These are phyloP conservation scores for Ophiostoma himal-ulmi DNA, from an alignment of 2,329 filamentous ascomycete species.

Conservation along the genomic window DNA sequence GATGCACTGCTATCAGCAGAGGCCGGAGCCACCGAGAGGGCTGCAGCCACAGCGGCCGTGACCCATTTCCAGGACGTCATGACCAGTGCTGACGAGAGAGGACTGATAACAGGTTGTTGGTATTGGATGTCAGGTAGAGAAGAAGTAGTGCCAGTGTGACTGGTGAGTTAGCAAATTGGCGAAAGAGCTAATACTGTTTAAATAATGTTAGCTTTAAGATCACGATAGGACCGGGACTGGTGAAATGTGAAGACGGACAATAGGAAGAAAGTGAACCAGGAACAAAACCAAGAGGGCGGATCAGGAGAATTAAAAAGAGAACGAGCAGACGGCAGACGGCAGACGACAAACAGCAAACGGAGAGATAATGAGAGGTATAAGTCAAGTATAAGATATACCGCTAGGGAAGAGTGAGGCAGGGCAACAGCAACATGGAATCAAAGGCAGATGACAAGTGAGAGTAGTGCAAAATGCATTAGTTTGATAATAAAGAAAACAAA, in stretches of 20 bases:
- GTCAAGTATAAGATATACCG: background rate
- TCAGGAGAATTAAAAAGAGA: background rate
- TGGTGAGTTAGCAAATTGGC: background rate
- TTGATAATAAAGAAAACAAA: slow-evolving; percentile 4
- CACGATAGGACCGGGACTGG: background rate
- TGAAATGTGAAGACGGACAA: background rate
- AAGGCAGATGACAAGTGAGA: slow-evolving; percentile 17
- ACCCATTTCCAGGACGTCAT: slow-evolving; percentile 36
- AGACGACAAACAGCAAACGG: background rate
- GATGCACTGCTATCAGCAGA: slow-evolving; percentile 32
- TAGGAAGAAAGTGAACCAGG: background rate
- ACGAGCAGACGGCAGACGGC: background rate
- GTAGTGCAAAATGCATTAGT: slow-evolving; percentile 15
- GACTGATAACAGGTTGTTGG: background rate
- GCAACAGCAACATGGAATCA: slow-evolving; percentile 20
- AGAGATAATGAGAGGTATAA: background rate
- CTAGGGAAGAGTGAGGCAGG: background rate
- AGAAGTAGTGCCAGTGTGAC: background rate
- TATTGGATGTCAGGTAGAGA: background rate
- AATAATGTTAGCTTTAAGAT: background rate
- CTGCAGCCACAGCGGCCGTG: slow-evolving; percentile 29
- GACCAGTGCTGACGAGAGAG: background rate
- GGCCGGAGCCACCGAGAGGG: slow-evolving; percentile 17
- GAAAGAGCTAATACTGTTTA: background rate
- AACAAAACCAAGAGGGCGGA: background rate